A percentile compares a stretch with the other conserved stretches of the same genome.
Evolutionary conservation across 2,329 filamentous ascomycete genomes (phyloP).

Genomic region (Furcasterigmium furcatum): DNA sequence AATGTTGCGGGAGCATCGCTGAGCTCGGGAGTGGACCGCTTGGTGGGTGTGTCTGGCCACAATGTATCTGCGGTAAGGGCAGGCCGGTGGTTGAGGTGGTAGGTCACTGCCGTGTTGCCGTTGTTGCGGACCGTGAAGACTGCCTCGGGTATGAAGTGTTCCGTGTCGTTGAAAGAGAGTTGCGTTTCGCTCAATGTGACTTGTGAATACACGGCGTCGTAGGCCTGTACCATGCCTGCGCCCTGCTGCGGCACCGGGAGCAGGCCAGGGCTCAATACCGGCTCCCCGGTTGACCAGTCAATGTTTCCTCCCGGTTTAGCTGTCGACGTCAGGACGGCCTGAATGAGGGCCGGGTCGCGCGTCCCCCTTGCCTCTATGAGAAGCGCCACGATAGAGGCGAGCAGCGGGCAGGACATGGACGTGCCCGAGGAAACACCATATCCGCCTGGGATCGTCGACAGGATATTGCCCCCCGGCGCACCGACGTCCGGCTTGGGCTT

Average conservation of each 20-base stretch:
- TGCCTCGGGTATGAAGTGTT: conserved; percentile 44
- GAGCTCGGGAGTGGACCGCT: conserved; percentile 18
- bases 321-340: conserved; percentile 48
- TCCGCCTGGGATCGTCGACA: conserved; percentile 54
- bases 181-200: conserved; percentile 50
- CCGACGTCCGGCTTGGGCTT: conserved; percentile 53
- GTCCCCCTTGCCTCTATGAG: conserved; percentile 47
- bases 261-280: conserved; percentile 5
- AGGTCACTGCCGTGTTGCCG: conserved; percentile 42
- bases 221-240: conserved; percentile 56
- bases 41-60: conserved; percentile 34
- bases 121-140: conserved; percentile 55
- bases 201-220: conserved; percentile 52
- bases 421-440: conserved; percentile 56
- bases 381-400: conserved; percentile 52
- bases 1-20: conserved; percentile 24
- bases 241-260: conserved; percentile 60
- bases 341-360: conserved; percentile 42
- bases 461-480: conserved; percentile 52
- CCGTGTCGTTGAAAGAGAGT: conserved; percentile 62
- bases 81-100: conserved; percentile 46
- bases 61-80: conserved; percentile 34
- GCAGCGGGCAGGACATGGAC: conserved; percentile 57
- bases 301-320: conserved; percentile 28
- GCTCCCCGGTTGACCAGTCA: conserved; percentile 20